Conservation (phyloP, 2,329 filamentous ascomycete genomes). For the Phialophora chinensis region DNA sequence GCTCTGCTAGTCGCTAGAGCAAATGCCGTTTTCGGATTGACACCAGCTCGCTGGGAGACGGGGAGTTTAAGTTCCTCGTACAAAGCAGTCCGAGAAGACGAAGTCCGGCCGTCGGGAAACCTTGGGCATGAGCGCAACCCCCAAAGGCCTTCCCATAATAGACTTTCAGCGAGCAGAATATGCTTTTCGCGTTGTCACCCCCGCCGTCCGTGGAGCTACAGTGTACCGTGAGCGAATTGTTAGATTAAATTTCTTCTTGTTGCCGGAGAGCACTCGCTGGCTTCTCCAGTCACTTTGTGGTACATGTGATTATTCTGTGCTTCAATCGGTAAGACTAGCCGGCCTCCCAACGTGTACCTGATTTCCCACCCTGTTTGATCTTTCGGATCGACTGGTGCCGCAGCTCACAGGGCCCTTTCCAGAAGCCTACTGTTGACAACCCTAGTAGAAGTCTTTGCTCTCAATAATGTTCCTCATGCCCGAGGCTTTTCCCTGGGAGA, state of each 20-base stretch:
- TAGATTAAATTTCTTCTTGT: constrained; percentile 1
- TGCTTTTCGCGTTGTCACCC: not conserved
- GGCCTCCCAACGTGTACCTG: constrained; percentile 18
- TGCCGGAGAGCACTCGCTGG: constrained; percentile 5
- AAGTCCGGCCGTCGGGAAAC: not conserved
- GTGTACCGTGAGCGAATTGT: not conserved
- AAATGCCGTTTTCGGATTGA: constrained; percentile 1
- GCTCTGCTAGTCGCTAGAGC: not conserved
- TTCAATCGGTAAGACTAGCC: constrained; percentile 13
- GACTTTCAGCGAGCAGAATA: not conserved
- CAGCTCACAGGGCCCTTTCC: constrained; percentile 10
- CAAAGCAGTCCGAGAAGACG: not conserved
- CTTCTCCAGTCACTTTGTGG: constrained; percentile 11
- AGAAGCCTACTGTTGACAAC: constrained; percentile 4
- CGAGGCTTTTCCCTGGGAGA: constrained; percentile 14
- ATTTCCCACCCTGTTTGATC: constrained; percentile 13
- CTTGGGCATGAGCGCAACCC: not conserved
- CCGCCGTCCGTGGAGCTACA: not conserved
- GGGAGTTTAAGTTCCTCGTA: not conserved
- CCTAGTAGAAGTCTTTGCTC: constrained; percentile 19
- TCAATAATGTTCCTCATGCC: constrained; percentile 8
- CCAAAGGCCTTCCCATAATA: not conserved
- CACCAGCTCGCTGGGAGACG: not conserved
- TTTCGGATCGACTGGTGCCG: constrained; percentile 2
- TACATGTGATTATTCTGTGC: constrained; percentile 18